phyloP scores from a whole-genome alignment of 305 asterid genomes.

The Rubia occidens region DNA sequence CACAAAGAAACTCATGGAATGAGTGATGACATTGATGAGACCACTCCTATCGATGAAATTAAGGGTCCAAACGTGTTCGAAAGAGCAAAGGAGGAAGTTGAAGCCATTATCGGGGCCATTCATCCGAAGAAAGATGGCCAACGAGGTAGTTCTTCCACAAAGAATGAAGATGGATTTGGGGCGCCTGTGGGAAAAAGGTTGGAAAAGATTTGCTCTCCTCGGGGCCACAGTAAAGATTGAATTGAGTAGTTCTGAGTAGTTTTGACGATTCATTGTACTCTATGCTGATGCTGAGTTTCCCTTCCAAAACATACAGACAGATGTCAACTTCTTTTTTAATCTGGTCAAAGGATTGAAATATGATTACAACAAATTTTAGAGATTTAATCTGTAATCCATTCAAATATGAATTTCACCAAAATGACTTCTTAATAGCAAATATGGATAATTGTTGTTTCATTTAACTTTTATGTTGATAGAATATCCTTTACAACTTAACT shows the following conservation, averaged over 20 bases:
- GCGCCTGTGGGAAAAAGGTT: constrained; percentile 29
- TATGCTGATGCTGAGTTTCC: neutral
- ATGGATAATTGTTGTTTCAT: too few species aligned
- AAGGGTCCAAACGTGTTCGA: constrained; percentile 56
- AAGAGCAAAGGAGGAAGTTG: constrained; percentile 76
- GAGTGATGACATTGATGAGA: constrained; percentile 43
- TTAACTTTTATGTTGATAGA: too few species aligned
- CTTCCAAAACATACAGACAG: neutral
- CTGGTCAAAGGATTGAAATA: neutral
- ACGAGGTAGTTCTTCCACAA: constrained; percentile 18
- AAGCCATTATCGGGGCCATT: constrained; percentile 42
- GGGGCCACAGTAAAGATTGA: constrained; percentile 29
- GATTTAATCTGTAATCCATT: too few species aligned
- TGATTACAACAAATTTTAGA: too few species aligned
- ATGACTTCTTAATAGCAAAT: too few species aligned
- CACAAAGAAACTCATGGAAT: constrained; percentile 63
- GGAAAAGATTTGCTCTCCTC: constrained; percentile 36
- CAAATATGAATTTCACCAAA: too few species aligned
- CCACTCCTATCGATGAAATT: constrained; percentile 37
- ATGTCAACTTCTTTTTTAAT: neutral
- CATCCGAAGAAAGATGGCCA: constrained; percentile 40
- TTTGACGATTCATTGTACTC: neutral
- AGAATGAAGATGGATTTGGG: constrained; percentile 26
- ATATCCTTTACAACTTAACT: too few species aligned
- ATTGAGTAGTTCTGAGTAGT: neutral